A percentile compares a stretch with the other conserved stretches of the same genome.
phyloP scores from a whole-genome alignment of 2,329 filamentous ascomycete species.

The Colletotrichum liaoningense region DNA sequence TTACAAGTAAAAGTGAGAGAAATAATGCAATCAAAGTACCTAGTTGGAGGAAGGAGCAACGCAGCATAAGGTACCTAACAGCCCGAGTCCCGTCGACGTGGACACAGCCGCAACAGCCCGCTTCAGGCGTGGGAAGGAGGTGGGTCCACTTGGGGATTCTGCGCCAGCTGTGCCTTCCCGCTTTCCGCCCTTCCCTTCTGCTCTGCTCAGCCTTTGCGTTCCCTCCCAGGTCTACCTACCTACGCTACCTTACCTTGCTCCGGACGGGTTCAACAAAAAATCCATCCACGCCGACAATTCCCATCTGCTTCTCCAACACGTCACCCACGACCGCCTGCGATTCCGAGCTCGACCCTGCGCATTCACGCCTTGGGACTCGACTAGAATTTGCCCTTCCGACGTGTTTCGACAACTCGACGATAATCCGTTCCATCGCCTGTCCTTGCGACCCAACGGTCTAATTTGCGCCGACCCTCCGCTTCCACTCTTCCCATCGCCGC shows the following conservation, averaged over 20 bases:
- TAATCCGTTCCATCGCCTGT: neutral
- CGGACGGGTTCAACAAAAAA: conserved; percentile 18
- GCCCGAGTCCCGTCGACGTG: neutral
- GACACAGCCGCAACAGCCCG: neutral
- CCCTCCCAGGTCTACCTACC: neutral
- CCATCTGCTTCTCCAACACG: neutral
- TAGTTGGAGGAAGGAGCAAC: neutral
- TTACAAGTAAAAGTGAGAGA: neutral
- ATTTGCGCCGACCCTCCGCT: conserved; percentile 34
- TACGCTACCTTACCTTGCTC: too few relatives aligned
- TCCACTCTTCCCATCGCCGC: conserved; percentile 9
- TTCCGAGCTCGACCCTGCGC: conserved; percentile 5
- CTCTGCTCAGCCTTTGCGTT: neutral
- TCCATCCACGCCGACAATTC: neutral
- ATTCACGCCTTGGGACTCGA: neutral
- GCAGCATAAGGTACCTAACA: neutral
- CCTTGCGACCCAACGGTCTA: conserved; percentile 11
- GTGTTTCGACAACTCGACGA: neutral
- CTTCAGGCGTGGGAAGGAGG: neutral
- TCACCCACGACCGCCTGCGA: neutral
- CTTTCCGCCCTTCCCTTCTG: neutral
- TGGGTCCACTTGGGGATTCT: neutral
- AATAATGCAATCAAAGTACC: neutral
- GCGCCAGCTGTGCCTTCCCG: neutral
- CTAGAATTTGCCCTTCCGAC: neutral